phyloP scores from a whole-genome alignment of 306 rosid genomes.

The Cercis canadensis region DNA sequence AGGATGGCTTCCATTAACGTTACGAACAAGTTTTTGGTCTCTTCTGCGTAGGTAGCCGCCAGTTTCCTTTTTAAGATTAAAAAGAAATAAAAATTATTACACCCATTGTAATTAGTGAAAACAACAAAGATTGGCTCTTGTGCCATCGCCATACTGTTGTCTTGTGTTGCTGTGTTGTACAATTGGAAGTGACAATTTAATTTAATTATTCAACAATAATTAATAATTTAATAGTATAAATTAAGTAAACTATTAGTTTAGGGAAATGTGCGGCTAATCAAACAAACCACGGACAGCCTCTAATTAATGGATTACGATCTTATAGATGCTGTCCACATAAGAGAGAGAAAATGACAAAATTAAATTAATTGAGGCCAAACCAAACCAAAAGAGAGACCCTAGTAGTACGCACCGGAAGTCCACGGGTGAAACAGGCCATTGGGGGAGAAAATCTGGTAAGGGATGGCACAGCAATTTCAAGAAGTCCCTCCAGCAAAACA shows the following conservation, averaged over 20 bases:
- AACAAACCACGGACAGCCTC: neutral
- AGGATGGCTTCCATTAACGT: constrained; percentile 62
- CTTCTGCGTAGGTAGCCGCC: constrained; percentile 69
- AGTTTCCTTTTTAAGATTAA: constrained; percentile 44
- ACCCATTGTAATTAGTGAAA: neutral
- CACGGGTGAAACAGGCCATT: constrained; percentile 81
- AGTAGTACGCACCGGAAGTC: constrained; percentile 58
- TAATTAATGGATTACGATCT: neutral
- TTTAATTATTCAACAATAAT: too few relatives aligned
- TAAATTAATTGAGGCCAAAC: neutral
- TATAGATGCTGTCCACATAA: constrained; percentile 8
- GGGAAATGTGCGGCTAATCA: constrained; percentile 16
- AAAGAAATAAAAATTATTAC: neutral
- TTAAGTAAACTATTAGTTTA: constrained; percentile 1
- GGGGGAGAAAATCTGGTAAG: constrained; percentile 54
- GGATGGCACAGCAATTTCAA: constrained; percentile 80
- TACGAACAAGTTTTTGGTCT: constrained; percentile 60
- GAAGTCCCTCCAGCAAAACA: constrained; percentile 93
- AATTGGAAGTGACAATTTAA: too few relatives aligned
- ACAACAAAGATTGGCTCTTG: constrained; percentile 8
- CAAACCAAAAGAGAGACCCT: neutral
- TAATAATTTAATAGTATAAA: too few relatives aligned
- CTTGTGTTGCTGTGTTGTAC: neutral
- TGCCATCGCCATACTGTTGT: neutral
- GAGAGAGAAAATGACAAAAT: neutral